A percentile compares a stretch with the other conserved stretches of the same genome.
phyloP scores from a whole-genome alignment of 306 rosid genomes.

The Lablab purpureus region DNA sequence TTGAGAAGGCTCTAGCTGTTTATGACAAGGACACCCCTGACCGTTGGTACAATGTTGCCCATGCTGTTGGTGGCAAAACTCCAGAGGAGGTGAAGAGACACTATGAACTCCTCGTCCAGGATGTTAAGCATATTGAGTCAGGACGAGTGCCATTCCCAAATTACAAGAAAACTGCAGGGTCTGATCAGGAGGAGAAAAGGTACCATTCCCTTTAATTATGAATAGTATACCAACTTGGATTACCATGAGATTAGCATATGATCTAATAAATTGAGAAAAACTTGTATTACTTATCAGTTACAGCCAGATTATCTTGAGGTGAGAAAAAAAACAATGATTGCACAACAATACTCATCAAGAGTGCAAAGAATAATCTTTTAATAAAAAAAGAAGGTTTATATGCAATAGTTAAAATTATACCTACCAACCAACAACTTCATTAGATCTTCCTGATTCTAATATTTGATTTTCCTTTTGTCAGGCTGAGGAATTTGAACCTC shows the following conservation, averaged over 20 bases:
- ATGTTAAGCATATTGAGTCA: slow-evolving; percentile 80
- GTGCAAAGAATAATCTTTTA: background rate
- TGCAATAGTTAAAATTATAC: background rate
- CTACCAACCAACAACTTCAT: background rate
- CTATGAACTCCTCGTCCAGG: slow-evolving; percentile 78
- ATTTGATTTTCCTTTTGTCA: slow-evolving; percentile 43
- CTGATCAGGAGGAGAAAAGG: slow-evolving; percentile 67
- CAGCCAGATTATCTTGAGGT: too few species aligned
- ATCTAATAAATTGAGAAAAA: too few species aligned
- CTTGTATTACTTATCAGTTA: too few species aligned
- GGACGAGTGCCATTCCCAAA: slow-evolving; percentile 85
- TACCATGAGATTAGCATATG: too few species aligned
- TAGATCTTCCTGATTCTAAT: slow-evolving; percentile 23
- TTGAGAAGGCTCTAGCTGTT: slow-evolving; percentile 89
- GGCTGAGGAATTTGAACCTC: slow-evolving; percentile 75
- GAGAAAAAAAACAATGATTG: background rate
- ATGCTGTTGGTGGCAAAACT: slow-evolving; percentile 87
- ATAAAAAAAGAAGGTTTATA: background rate
- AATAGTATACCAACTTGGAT: background rate
- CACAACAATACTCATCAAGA: background rate
- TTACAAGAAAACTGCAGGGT: slow-evolving; percentile 58
- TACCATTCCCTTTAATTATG: slow-evolving; percentile 34
- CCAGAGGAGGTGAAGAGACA: slow-evolving; percentile 85
- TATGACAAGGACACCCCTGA: slow-evolving; percentile 93
- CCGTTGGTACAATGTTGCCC: slow-evolving; percentile 91